Evolutionary conservation across 2,329 filamentous ascomycete genomes (phyloP), one percentile per base, ranked within the genome.

Genomic region (Colletotrichum musicola): DNA sequence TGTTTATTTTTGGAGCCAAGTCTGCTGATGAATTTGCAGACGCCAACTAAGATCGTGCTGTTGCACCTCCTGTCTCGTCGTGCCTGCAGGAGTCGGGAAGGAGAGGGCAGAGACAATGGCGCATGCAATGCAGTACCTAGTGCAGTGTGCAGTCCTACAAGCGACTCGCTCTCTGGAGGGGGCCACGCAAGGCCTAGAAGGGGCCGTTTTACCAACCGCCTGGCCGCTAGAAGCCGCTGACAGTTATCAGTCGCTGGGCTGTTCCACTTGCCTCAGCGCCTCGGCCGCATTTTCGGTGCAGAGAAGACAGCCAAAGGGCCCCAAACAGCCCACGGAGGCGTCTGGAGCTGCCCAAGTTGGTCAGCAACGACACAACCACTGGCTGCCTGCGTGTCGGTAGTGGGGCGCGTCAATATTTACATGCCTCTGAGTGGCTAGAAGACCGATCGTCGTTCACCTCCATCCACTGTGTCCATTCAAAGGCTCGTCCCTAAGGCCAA

Each of bases 191-290:
- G 60, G 60, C 22, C 64, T 58, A 58, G 64, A 64, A 63, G 60
- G 50, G 40, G 53, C 46, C 50, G 40, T n/a, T 57, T 68, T 53
- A 58, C 64, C 60, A 58, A 47, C 47, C 27, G 20, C 40, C 4
- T 47, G 64, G 61, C 60, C 54, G 61, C 64, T 53, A 68, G 47
- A 35, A 6, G 47, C 53, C 14, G 60, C 42, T 68, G 64, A 64
- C 64, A 68, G 60, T 56, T 63, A 50, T 20, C 18, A 35, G 30
- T 35, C 12, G 30, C 30, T 35, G 30, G 30, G 30, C 30, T 35
- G 30, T 56, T 25, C 38, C 53, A 40, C 53, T 6, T 25, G 27
- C 51, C 47, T 51, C 40, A 38, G 30, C 30, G 49, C 22, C 64
- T 67, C 64, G 60, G 64, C 64, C 35, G 25, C 46, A 54, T 42